These are phyloP conservation scores for Pseudoscleropodium purum DNA, from an alignment of 225 moss, liverwort and hornwort genomes.

Conservation along the genomic window DNA sequence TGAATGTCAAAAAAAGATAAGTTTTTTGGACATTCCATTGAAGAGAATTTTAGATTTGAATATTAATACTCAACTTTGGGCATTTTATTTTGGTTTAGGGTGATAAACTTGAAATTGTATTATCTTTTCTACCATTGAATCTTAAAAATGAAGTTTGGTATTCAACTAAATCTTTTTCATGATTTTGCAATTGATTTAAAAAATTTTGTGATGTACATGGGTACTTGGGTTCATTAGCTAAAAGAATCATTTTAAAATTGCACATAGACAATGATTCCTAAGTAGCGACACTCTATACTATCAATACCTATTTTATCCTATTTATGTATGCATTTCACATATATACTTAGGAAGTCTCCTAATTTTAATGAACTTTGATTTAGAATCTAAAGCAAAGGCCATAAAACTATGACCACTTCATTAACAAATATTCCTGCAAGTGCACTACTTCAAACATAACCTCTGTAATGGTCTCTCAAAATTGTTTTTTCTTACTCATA, in stretches of 20 bases:
- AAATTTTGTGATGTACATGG: not conserved
- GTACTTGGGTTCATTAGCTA: not conserved
- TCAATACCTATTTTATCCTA: not conserved
- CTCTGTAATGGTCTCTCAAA: accelerated
- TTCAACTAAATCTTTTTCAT: not conserved
- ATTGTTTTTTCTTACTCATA: not conserved
- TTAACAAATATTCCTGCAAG: not conserved
- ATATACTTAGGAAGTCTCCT: not conserved
- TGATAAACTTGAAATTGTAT: not conserved
- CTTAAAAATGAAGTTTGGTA: not conserved
- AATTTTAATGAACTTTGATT: too few species aligned
- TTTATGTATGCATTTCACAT: not conserved
- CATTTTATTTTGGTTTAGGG: not conserved
- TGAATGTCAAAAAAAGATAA: too few species aligned
- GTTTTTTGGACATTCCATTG: not conserved
- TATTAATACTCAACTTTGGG: not conserved
- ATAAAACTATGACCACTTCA: not conserved
- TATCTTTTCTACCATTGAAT: not conserved
- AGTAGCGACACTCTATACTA: too few species aligned
- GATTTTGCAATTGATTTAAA: not conserved
- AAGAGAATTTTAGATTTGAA: not conserved
- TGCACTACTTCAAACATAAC: not conserved
- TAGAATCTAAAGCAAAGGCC: too few species aligned
- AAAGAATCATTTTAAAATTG: not conserved
- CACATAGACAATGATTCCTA: accelerated